Percentiles rank a stretch among this genome's conserved stretches.
phyloP scores from a whole-genome alignment of 371 early-diverging fungal genomes.

The Saksenaea oblongispora region DNA sequence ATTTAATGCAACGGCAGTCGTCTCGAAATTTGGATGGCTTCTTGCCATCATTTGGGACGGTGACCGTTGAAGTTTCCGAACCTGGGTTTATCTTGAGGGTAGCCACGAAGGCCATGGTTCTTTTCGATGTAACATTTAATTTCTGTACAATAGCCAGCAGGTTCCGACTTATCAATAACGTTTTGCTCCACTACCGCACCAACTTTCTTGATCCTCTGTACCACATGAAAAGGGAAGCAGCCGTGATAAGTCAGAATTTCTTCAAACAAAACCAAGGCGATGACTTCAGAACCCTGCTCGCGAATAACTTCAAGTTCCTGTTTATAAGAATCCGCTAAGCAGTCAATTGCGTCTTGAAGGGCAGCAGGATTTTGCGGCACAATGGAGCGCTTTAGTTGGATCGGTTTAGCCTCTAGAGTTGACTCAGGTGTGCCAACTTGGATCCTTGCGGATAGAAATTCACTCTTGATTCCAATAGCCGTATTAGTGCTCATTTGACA shows the following conservation, averaged over 20 bases:
- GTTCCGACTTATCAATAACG: constrained; percentile 28
- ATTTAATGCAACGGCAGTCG: constrained; percentile 32
- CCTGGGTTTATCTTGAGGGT: constrained; percentile 37
- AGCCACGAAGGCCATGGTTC: constrained; percentile 27
- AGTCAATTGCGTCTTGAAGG: constrained; percentile 25
- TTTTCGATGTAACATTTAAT: constrained; percentile 28
- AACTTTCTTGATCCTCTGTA: constrained; percentile 25
- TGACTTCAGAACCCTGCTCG: constrained; percentile 24
- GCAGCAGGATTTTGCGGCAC: constrained; percentile 20
- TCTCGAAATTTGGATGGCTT: constrained; percentile 32
- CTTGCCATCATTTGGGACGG: constrained; percentile 29
- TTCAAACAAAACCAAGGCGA: constrained; percentile 28
- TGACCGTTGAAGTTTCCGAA: constrained; percentile 44
- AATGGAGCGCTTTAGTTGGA: constrained; percentile 26
- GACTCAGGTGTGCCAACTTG: constrained; percentile 24
- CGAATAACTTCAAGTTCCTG: constrained; percentile 28
- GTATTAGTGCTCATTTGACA: too few relatives aligned
- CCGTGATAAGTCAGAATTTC: constrained; percentile 34
- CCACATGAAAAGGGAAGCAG: constrained; percentile 23
- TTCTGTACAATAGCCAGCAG: constrained; percentile 29
- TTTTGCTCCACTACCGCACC: constrained; percentile 39
- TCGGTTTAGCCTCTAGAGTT: constrained; percentile 21
- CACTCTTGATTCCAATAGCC: too few relatives aligned
- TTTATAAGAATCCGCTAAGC: constrained; percentile 24
- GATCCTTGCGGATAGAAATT: too few relatives aligned